Evolutionary conservation across 2,329 filamentous ascomycete species (phyloP), one percentile per base, ranked within the genome.

Genomic region (Colletotrichum eleusines): DNA sequence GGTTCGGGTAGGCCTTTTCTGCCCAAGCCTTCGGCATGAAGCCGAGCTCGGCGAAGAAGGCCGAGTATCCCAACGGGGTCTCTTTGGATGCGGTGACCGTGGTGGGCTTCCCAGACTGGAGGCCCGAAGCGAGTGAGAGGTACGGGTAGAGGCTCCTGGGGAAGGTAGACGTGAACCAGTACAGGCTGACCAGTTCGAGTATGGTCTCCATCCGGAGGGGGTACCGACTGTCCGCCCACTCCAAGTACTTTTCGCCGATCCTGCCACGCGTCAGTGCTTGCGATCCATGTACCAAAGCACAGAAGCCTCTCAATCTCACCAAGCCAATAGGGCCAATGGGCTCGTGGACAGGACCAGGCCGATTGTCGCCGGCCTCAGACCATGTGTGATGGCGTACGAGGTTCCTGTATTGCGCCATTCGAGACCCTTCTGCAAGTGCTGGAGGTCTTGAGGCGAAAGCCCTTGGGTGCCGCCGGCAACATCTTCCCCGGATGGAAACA

Each of bases 191-290:
- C 26, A 81, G 77, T n/a, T 83, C 81, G 3, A 90, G 77, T 14
- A 89, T 85, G 2, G 80, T 80, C 44, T 84, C 76, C 9, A 85
- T 68, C 1, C 78, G 74, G 50, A 61, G 73, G 0, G 83, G 83
- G 12, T 73, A 59, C 23, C 76, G 75, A 5, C 78, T 74, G 71
- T 89, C 87, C 1, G 79, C 80, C 87, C 87, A 90, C 6, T 83
- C 83, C 0, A 87, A 77, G 66, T 87, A 86, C 75, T 89, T 89
- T 73, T 90, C 88, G 5, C 84, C 86, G 33, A 89, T 81, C 84
- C 84, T 85, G 14, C 1, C 1, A 55, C 0, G 0, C n/a, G 40
- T 50, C 9, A 67, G 55, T 2, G 14, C 7, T n/a, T 11, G 1
- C 1, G 0, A 31, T 11, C 46, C 3, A 18, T 20, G 1, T 8